Conservation (phyloP, 495 filamentous ascomycete species). For the Penicilliopsis zonata region DNA sequence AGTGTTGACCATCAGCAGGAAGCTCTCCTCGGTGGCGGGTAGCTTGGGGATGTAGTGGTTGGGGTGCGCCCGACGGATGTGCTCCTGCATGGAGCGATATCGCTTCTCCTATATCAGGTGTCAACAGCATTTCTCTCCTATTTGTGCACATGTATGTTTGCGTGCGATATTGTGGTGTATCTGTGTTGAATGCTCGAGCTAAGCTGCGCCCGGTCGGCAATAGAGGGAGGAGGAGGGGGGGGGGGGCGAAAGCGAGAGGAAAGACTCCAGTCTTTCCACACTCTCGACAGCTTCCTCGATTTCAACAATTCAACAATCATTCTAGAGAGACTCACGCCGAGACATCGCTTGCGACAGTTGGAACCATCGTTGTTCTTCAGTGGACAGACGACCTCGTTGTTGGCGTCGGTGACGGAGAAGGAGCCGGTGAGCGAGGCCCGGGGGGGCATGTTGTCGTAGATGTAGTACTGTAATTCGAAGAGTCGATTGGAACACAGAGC, state of each 20-base stretch:
- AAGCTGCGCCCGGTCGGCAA: too few relatives aligned
- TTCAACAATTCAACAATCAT: too few relatives aligned
- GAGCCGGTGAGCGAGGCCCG: constrained; percentile 78
- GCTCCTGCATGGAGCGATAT: constrained; percentile 98
- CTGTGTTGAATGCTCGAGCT: too few relatives aligned
- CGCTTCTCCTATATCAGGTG: constrained; percentile 65
- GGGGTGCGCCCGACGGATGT: constrained; percentile 94
- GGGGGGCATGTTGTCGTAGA: constrained; percentile 55
- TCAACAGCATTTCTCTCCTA: constrained; percentile 15
- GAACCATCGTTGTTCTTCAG: constrained; percentile 93
- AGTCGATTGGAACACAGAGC: background rate
- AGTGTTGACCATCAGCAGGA: constrained; percentile 86
- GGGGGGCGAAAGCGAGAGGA: constrained; percentile 12
- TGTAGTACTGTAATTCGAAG: background rate
- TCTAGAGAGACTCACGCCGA: constrained; percentile 66
- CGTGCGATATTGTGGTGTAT: too few relatives aligned
- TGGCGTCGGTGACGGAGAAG: constrained; percentile 83
- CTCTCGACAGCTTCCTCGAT: too few relatives aligned
- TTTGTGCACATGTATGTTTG: too few relatives aligned
- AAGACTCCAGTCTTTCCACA: constrained; percentile 5
- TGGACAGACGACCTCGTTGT: constrained; percentile 94
- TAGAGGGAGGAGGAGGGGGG: too few relatives aligned
- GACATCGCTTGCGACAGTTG: constrained; percentile 92
- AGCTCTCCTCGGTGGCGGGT: constrained; percentile 97
- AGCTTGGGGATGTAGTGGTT: constrained; percentile 98